These are phyloP conservation scores for Platanthera zijinensis DNA, from an alignment of 106 monocot genomes.

Conservation along the genomic window DNA sequence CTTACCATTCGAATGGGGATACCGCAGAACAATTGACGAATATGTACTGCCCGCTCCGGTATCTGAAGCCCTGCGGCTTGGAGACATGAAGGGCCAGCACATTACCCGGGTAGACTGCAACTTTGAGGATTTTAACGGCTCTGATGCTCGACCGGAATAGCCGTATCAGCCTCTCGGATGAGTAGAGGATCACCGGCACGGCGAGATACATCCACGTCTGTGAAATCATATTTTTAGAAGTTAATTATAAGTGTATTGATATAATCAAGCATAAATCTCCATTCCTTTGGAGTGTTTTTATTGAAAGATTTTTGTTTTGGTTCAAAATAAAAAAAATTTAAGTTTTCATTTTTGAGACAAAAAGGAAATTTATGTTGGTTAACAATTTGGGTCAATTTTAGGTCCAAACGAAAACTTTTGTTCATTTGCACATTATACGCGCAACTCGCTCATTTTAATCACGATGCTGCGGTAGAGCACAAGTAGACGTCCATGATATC, in stretches of 20 bases:
- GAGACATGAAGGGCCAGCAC: slow-evolving; percentile 68
- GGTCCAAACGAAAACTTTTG: no score
- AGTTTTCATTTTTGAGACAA: no score
- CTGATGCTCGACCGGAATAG: slow-evolving; percentile 56
- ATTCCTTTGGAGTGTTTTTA: no score
- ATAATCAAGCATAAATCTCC: no score
- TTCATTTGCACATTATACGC: no score
- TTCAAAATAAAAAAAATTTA: no score
- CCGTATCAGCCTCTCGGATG: slow-evolving; percentile 44
- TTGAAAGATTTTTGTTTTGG: no score
- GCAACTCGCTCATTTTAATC: no score
- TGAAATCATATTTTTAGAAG: background rate
- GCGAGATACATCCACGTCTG: slow-evolving; percentile 95
- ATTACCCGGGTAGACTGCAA: slow-evolving; percentile 84
- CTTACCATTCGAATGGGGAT: slow-evolving; percentile 85
- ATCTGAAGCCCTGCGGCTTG: slow-evolving; percentile 69
- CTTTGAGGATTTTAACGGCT: slow-evolving; percentile 70
- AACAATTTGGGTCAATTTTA: no score
- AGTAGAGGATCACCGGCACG: slow-evolving; percentile 60
- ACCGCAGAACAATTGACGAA: slow-evolving; percentile 85
- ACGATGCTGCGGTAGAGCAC: no score
- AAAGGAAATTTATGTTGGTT: no score
- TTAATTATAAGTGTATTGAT: background rate
- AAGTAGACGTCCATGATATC: no score
- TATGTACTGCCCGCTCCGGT: slow-evolving; percentile 84